phyloP scores from a whole-genome alignment of 1,139 yeast species.

The Saccharomycopsis hybrid region DNA sequence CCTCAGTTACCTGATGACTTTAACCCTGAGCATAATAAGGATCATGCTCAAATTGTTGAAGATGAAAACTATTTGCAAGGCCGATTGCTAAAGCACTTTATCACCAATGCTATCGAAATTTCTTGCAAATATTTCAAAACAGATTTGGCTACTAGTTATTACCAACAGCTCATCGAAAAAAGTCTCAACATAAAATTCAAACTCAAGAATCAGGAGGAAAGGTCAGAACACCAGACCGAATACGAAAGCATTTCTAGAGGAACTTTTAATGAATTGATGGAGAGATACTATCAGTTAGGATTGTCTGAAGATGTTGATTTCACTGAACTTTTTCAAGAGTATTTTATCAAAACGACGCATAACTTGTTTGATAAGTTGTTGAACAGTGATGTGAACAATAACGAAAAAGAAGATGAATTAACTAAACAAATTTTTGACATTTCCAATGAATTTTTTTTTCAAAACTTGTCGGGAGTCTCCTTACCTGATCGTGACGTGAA shows the following conservation, averaged over 20 bases:
- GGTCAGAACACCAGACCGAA: too few species aligned
- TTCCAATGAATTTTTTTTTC: slow-evolving; percentile 22
- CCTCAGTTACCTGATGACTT: slow-evolving; percentile 39
- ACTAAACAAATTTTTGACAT: slow-evolving; percentile 33
- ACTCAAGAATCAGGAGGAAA: neutral
- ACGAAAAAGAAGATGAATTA: slow-evolving; percentile 26
- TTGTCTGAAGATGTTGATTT: slow-evolving; percentile 60
- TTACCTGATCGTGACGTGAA: neutral
- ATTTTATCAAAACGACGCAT: slow-evolving; percentile 25
- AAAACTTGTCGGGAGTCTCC: neutral
- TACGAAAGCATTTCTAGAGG: neutral
- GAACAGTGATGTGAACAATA: slow-evolving; percentile 17
- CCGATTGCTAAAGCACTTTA: slow-evolving; percentile 36
- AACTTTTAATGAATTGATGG: slow-evolving; percentile 1
- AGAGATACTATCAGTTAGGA: slow-evolving; percentile 38
- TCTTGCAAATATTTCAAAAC: slow-evolving; percentile 29
- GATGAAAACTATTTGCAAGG: slow-evolving; percentile 50
- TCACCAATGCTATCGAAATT: slow-evolving; percentile 41
- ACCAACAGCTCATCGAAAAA: slow-evolving; percentile 20
- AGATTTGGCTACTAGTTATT: slow-evolving; percentile 28
- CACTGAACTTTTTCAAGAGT: slow-evolving; percentile 33
- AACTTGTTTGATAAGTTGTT: slow-evolving; percentile 25
- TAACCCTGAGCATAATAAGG: slow-evolving; percentile 32
- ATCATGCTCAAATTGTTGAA: slow-evolving; percentile 35
- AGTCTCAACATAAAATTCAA: slow-evolving; percentile 13